Base-by-base conservation (phyloP, 2,329 filamentous ascomycete genomes). In the Pseudogymnoascus sp. region DNA sequence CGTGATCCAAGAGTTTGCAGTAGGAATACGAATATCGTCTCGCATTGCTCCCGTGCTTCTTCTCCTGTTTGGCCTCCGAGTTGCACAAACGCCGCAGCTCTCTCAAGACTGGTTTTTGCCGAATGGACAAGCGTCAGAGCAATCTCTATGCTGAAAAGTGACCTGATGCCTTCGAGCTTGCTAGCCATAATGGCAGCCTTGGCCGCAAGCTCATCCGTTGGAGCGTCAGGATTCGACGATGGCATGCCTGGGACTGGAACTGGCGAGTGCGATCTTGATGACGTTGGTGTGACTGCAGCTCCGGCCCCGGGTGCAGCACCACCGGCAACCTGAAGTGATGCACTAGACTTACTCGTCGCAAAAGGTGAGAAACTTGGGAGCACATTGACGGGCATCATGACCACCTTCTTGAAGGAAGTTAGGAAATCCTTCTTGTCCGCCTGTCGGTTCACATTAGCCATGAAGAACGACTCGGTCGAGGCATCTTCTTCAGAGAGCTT, bases 131-230 rank as follows among this genome's bases (percentile, higher is more conserved):
- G 78, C 67, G 89, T 89, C 30, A 99, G 79, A 0, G 94, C 94
- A 9, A 99, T 87, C 72, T 99, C 94, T 67, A 99, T 95, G 73
- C 91, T 97, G 76, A 97, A 97, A 14, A 99, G 80, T 14, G 91
- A 91, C 68, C 90, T 90, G 74, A 99, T 99, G 41, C 93, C 93
- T 75, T 97, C 94, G 14, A 99, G 80, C 64, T 91, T 87, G 8
- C 90, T 91, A 62, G 93, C 92, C 90, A 99, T 97, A 59, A 99
- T 87, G 0, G 94, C 93, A n/a, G 93, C 91, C 76, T 99, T 99
- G 54, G 94, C 94, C 35, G 93, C 92, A 30, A 99, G 81, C 73
- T 99, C 94, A 61, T 91, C 90, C 0, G 88, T 95, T 0, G 93
- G 93, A 2, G 87, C 88, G 72, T 92, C 87, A 1, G 77, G 75